These are phyloP conservation scores for Pythium sp. DNA, from an alignment of 352 stramenopile species.

Conservation along the genomic window DNA sequence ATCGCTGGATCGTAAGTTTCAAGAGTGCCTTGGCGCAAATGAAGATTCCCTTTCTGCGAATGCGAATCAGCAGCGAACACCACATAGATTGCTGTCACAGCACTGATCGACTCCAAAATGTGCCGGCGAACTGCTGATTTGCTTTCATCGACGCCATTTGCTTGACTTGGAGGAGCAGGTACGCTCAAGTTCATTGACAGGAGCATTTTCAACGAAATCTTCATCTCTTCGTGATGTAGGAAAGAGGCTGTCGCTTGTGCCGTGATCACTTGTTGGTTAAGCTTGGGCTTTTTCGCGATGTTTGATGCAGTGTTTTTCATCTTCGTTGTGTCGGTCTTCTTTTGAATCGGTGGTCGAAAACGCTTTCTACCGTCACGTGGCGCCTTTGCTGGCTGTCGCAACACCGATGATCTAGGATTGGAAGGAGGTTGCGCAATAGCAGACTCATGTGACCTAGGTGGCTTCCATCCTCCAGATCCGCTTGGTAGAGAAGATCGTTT, in stretches of 20 bases:
- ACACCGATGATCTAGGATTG: neutral
- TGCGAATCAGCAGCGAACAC: constrained; percentile 19
- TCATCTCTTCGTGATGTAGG: constrained; percentile 39
- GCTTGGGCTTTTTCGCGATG: constrained; percentile 23
- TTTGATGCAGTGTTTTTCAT: constrained; percentile 10
- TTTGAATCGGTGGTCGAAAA: constrained; percentile 44
- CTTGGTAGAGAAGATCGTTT: neutral
- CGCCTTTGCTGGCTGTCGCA: constrained; percentile 13
- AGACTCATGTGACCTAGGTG: neutral
- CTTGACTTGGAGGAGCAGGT: constrained; percentile 1
- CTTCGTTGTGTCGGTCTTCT: constrained; percentile 23
- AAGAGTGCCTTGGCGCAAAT: constrained; percentile 9
- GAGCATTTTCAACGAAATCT: constrained; percentile 37
- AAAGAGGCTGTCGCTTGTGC: constrained; percentile 9
- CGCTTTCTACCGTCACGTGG: constrained; percentile 18
- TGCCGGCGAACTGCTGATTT: constrained; percentile 11
- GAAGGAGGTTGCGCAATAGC: neutral
- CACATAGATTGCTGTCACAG: constrained; percentile 28
- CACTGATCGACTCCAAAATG: constrained; percentile 30
- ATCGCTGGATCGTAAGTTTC: constrained; percentile 17
- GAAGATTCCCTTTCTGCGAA: neutral
- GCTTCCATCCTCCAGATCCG: neutral
- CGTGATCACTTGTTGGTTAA: neutral
- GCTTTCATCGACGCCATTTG: constrained; percentile 5
- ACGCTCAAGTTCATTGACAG: constrained; percentile 13